phyloP scores from a whole-genome alignment of 306 rosid species.

The Vigna mungo region DNA sequence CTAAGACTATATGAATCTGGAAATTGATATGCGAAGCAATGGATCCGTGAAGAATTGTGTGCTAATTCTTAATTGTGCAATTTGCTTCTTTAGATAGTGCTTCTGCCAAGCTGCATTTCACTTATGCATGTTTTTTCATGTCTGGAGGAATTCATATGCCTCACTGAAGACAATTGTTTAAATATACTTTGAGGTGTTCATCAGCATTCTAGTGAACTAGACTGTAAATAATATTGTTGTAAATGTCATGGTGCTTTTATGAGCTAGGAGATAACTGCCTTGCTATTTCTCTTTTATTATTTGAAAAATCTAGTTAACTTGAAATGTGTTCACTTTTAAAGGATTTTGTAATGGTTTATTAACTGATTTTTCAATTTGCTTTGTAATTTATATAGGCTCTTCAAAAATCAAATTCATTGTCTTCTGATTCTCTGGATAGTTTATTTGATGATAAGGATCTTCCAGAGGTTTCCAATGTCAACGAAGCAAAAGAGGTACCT shows the following conservation, averaged over 20 bases:
- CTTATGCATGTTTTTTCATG: neutral
- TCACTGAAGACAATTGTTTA: neutral
- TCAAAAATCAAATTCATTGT: conserved; percentile 61
- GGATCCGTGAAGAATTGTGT: neutral
- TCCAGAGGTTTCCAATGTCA: conserved; percentile 54
- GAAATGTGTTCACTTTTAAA: conserved; percentile 23
- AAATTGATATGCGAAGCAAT: neutral
- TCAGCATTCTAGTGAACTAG: neutral
- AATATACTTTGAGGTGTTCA: neutral
- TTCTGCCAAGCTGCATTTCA: neutral
- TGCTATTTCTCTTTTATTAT: neutral
- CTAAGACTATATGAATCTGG: neutral
- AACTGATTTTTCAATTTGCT: conserved; percentile 38
- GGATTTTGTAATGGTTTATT: conserved; percentile 32
- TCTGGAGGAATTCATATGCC: neutral
- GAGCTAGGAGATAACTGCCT: neutral
- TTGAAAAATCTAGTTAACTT: conserved; percentile 18
- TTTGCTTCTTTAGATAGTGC: conserved; percentile 5
- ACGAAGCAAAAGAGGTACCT: conserved; percentile 74
- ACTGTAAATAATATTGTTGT: neutral
- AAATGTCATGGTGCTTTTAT: conserved; percentile 20
- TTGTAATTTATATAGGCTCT: conserved; percentile 55
- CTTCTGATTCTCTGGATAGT: conserved; percentile 89
- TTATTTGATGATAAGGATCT: conserved; percentile 76
- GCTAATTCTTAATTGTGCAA: neutral